Conservation (phyloP, 208 protist species). For the Crithidia thermophila region DNA sequence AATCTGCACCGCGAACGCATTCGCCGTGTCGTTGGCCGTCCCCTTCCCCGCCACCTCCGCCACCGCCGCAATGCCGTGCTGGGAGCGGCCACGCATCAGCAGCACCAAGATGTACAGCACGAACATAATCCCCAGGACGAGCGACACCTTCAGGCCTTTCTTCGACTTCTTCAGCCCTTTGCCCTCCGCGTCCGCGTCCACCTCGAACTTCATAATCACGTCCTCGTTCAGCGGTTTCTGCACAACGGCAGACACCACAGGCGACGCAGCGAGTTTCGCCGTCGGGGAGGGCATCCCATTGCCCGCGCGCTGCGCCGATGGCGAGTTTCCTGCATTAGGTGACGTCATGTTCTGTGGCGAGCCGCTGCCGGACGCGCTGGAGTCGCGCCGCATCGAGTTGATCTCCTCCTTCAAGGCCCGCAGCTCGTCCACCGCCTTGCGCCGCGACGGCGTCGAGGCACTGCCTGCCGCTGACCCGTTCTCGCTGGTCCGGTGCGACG, state of each 20-base stretch:
- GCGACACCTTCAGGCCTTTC: conserved; percentile 40
- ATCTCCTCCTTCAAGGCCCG: conserved; percentile 52
- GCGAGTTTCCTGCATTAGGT: background rate
- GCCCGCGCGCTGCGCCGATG: background rate
- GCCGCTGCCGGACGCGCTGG: background rate
- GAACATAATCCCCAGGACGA: conserved; percentile 44
- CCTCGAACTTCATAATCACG: conserved; percentile 22
- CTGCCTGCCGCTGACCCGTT: background rate
- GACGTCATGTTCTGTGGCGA: background rate
- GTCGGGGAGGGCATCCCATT: background rate
- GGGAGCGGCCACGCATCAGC: conserved; percentile 19
- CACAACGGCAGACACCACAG: no score
- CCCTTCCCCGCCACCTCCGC: background rate
- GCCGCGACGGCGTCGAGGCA: background rate
- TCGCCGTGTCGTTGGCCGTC: background rate
- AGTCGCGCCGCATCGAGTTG: conserved; percentile 29
- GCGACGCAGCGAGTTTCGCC: no score
- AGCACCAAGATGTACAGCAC: conserved; percentile 34
- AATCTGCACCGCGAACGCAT: background rate
- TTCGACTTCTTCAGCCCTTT: background rate
- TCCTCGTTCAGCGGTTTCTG: no score
- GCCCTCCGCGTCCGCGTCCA: background rate
- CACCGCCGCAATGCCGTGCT: background rate
- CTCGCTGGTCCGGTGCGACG: background rate
- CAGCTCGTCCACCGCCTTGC: conserved; percentile 43